Evolutionary conservation across 495 filamentous ascomycete genomes (phyloP), one percentile per base, ranked within the genome.

Genomic region (Oleoguttula mirabilis): DNA sequence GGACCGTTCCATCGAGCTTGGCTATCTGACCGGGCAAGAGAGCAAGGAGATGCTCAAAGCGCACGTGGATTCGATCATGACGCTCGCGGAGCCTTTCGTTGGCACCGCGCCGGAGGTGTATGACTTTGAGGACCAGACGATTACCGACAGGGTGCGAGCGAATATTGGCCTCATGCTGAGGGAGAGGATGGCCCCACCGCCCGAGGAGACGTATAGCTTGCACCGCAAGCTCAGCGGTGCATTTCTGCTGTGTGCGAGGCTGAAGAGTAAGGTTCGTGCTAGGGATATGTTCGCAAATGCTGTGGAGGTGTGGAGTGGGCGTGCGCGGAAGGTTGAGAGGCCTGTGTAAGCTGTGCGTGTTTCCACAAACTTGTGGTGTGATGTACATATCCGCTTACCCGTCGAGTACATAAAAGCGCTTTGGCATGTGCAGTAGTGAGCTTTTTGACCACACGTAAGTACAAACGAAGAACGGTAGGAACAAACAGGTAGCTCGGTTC

Each of bases 141-240:
- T 98, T 42, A 98, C 90, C 5, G 88, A 94, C 43, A 69, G 90
- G 10, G 87, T 98, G 21, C 76, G 82, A 45, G 73, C 61, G 11
- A 68, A 90, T 17, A 96, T 98, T 51, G 90, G 88, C 6, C 61
- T 90, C 22, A 98, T 96, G 92, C 67, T 98, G 22, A 71, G 74
- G 35, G 90, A 96, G 66, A 62, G 90, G 17, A 60, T 98, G 27
- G 74, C 82, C 8, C 90, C 92, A 11, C 90, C 92, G 30, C 90
- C 90, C 0, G 92, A 98, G 66, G 90, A 98, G 70, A 98, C 92
- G 45, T 98, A 98, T 55, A 88, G 82, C 60, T 58, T 98, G 58
- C 90, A 98, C 64, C 72, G 90, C 47, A 98, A 98, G 62, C 60
- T 98, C 36, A 96, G 90, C 60, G 90, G 90, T 2, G 90, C 92